phyloP scores from a whole-genome alignment of 2,329 filamentous ascomycete genomes.

The Pestalotiopsis sp. region DNA sequence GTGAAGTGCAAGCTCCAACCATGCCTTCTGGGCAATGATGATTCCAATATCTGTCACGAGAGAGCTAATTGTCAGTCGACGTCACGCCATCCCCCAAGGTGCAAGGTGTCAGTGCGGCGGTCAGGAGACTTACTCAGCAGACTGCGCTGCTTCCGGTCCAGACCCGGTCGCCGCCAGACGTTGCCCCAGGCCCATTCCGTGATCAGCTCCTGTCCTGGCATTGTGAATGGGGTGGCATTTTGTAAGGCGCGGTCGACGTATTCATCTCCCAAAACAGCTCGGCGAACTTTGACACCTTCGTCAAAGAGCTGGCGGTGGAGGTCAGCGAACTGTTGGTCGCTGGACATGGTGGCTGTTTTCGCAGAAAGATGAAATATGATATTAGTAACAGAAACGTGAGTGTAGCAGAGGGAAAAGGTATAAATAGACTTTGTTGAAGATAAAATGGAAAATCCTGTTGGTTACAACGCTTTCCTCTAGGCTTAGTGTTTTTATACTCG shows the following conservation, averaged over 20 bases:
- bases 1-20: slow-evolving; percentile 62
- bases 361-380: background rate
- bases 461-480: too few relatives aligned
- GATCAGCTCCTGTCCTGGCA: slow-evolving; percentile 63
- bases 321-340: slow-evolving; percentile 28
- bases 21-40: slow-evolving; percentile 58
- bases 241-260: slow-evolving; percentile 61
- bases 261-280: slow-evolving; percentile 60
- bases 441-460: too few relatives aligned
- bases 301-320: slow-evolving; percentile 60
- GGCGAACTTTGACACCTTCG: slow-evolving; percentile 61
- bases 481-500: too few relatives aligned
- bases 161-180: slow-evolving; percentile 64
- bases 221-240: slow-evolving; percentile 61
- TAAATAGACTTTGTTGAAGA: too few relatives aligned
- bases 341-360: slow-evolving; percentile 17
- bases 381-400: too few relatives aligned
- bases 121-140: slow-evolving; percentile 44
- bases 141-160: slow-evolving; percentile 62
- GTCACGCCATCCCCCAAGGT: too few relatives aligned
- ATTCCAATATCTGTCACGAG: slow-evolving; percentile 54
- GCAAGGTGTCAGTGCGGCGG: too few relatives aligned
- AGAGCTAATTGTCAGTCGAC: background rate
- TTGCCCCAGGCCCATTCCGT: slow-evolving; percentile 68
- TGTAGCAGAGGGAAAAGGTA: too few relatives aligned